Conservation (phyloP, 2,329 filamentous ascomycete genomes). For the Ophiocordyceps unilateralis region DNA sequence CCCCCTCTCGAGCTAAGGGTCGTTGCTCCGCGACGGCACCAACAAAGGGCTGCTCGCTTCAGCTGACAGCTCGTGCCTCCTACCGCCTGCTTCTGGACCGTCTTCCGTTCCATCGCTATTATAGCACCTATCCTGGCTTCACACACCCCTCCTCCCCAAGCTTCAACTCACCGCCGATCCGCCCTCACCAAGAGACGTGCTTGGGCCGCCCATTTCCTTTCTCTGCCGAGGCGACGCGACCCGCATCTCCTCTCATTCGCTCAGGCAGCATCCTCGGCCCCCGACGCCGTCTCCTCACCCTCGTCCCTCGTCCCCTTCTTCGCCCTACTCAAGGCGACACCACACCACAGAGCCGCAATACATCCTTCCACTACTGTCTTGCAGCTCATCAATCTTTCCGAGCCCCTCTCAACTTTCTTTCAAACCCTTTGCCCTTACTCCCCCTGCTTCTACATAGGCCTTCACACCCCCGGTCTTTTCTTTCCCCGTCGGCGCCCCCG, state of each 20-base stretch:
- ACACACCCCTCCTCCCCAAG: not conserved
- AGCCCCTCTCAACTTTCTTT: not conserved
- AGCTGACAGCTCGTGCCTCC: not conserved
- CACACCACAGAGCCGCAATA: not conserved
- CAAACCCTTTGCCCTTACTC: not conserved
- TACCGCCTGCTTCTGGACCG: not conserved
- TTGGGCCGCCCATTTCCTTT: not conserved
- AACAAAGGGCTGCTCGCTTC: not conserved
- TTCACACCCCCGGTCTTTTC: not conserved
- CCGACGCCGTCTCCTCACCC: not conserved
- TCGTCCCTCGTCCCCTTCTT: not conserved
- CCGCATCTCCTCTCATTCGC: not conserved
- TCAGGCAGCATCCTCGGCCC: not conserved
- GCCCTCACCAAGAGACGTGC: not conserved
- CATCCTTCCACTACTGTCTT: not conserved
- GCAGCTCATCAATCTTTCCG: not conserved
- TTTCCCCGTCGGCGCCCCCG: slow-evolving; percentile 1
- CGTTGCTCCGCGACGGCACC: not conserved
- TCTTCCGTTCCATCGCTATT: not conserved
- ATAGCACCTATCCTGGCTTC: not conserved
- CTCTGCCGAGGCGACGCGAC: not conserved
- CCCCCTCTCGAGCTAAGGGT: not conserved
- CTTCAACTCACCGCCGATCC: slow-evolving; percentile 1
- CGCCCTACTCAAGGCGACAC: too few relatives aligned
- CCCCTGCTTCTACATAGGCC: not conserved